A percentile compares a stretch with the other conserved stretches of the same genome.
Evolutionary conservation across 2,329 filamentous ascomycete species (phyloP).

Genomic region (Xylaria arbuscula): DNA sequence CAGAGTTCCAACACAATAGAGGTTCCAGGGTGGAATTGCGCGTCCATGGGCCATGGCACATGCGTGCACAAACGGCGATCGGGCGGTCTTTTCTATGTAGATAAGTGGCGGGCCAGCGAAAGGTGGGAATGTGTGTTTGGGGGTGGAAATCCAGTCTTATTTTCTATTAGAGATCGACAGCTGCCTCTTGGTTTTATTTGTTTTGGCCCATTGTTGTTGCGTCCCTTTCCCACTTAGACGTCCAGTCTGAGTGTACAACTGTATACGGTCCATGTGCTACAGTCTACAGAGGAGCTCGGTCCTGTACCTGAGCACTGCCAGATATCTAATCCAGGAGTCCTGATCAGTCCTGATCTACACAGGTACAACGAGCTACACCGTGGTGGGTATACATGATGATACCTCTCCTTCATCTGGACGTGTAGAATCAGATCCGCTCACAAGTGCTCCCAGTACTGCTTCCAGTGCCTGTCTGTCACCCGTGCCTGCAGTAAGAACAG

Average conservation of each 20-base stretch:
- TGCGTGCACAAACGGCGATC: constrained; percentile 26
- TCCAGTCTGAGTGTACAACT: neutral
- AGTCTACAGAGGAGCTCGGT: too few species aligned
- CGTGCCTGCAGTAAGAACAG: neutral
- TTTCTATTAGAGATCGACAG: constrained; percentile 29
- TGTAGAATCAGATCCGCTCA: constrained; percentile 4
- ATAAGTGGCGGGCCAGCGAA: constrained; percentile 15
- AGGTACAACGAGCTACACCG: neutral
- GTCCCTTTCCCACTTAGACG: constrained; percentile 7
- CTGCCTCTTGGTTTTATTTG: constrained; percentile 17
- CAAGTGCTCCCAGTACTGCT: neutral
- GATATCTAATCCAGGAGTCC: neutral
- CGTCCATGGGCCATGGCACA: constrained; percentile 31
- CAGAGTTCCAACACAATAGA: constrained; percentile 44
- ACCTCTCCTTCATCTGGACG: neutral
- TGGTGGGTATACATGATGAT: neutral
- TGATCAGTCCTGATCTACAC: neutral
- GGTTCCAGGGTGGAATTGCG: constrained; percentile 41
- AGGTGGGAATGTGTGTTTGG: constrained; percentile 32
- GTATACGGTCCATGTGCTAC: constrained; percentile 12
- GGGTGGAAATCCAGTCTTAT: constrained; percentile 33
- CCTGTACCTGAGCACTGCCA: neutral
- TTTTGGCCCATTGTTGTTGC: constrained; percentile 11
- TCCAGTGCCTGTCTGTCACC: neutral
- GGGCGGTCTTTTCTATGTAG: constrained; percentile 7